Evolutionary conservation across 192 early-diverging fungal genomes (phyloP).

Genomic region (Kickxella alabastrina): DNA sequence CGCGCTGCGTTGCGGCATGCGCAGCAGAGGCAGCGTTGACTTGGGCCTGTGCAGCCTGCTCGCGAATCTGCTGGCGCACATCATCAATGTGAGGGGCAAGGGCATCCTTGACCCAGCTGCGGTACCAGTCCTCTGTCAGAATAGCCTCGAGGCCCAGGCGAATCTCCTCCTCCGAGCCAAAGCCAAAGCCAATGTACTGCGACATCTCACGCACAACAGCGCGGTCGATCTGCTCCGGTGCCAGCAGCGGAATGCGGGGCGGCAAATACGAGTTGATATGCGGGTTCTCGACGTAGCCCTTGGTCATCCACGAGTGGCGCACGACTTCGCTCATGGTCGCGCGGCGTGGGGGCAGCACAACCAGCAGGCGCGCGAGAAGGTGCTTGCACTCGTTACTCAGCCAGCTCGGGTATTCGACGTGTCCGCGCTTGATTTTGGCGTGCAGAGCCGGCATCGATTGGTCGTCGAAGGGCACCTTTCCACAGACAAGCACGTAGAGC

Average conservation of each 20-base stretch:
- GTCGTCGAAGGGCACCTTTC: slow-evolving; percentile 97
- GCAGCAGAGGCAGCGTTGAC: slow-evolving; percentile 10
- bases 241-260: slow-evolving; percentile 58
- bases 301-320: slow-evolving; percentile 86
- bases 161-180: slow-evolving; percentile 79
- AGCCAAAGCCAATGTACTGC: slow-evolving; percentile 74
- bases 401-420: slow-evolving; percentile 85
- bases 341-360: slow-evolving; percentile 70
- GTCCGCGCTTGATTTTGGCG: slow-evolving; percentile 87
- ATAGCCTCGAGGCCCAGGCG: slow-evolving; percentile 59
- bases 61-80: slow-evolving; percentile 31
- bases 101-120: slow-evolving; percentile 53
- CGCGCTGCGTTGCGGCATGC: slow-evolving; percentile 31
- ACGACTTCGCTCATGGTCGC: slow-evolving; percentile 80
- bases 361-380: slow-evolving; percentile 82
- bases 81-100: slow-evolving; percentile 24
- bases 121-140: slow-evolving; percentile 64
- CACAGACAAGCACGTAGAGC: slow-evolving; percentile 91
- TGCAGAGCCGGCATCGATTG: slow-evolving; percentile 87
- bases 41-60: slow-evolving; percentile 21
- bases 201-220: slow-evolving; percentile 78
- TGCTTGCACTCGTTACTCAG: slow-evolving; percentile 82
- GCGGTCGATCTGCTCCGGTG: slow-evolving; percentile 62
- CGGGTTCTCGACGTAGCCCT: slow-evolving; percentile 62
- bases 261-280: slow-evolving; percentile 64